A percentile compares a stretch with the other conserved stretches of the same genome.
These are phyloP conservation scores for Daldinia childiae DNA, from an alignment of 495 filamentous ascomycete genomes.

Conservation along the genomic window DNA sequence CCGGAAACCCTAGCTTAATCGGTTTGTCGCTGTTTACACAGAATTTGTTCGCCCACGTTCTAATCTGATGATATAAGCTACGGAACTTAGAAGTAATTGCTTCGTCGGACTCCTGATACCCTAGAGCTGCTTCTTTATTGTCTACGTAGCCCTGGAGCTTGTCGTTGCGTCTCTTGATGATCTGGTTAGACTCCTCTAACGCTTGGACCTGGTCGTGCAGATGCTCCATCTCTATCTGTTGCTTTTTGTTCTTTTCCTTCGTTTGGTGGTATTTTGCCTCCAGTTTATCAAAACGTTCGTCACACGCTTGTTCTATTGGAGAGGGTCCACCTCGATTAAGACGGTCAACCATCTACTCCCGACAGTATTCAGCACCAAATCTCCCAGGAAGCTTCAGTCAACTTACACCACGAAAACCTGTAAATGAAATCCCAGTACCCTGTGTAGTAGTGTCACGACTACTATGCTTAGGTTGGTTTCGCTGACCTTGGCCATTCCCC, in stretches of 20 bases:
- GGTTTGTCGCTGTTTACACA: neutral
- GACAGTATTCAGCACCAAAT: neutral
- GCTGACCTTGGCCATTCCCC: neutral
- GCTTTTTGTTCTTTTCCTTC: neutral
- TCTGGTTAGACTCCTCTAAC: neutral
- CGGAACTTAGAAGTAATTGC: slow-evolving; percentile 1
- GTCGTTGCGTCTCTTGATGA: slow-evolving; percentile 1
- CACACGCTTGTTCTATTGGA: neutral
- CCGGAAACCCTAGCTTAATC: neutral
- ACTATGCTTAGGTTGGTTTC: neutral
- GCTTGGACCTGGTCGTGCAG: neutral
- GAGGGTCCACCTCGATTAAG: neutral
- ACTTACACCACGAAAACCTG: neutral
- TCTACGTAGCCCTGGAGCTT: slow-evolving; percentile 4
- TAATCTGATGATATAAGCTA: neutral
- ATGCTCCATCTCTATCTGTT: neutral
- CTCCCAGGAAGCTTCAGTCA: neutral
- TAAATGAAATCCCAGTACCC: neutral
- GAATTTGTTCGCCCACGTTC: slow-evolving; percentile 1
- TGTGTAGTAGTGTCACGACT: neutral
- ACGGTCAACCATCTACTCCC: slow-evolving; percentile 2
- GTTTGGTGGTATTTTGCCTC: slow-evolving; percentile 1
- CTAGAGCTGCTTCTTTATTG: neutral
- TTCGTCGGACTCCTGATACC: slow-evolving; percentile 4
- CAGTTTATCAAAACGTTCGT: neutral